Conservation (phyloP, 2,329 filamentous ascomycete genomes). For the Setomelanomma holmii region DNA sequence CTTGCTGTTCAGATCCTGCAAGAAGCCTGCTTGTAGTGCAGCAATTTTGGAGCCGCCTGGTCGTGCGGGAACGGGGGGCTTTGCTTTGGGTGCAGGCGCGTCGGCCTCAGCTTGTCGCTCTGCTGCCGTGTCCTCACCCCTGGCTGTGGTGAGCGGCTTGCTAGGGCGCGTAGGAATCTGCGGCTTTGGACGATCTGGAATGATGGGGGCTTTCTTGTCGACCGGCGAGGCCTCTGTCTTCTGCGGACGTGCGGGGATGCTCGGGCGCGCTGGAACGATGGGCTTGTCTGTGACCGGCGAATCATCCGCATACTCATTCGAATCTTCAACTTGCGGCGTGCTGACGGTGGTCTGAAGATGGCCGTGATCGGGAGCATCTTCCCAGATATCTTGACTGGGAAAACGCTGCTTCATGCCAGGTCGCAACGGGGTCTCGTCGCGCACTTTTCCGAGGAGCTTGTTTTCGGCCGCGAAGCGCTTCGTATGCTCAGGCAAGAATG, state of each 20-base stretch:
- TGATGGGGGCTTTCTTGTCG: constrained; percentile 59
- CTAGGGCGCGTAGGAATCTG: constrained; percentile 65
- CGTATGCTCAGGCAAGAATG: constrained; percentile 54
- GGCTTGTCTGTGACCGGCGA: constrained; percentile 40
- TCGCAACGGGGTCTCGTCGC: constrained; percentile 54
- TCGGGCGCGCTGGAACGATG: constrained; percentile 37
- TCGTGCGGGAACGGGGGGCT: constrained; percentile 81
- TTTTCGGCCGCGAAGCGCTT: constrained; percentile 64
- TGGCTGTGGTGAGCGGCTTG: constrained; percentile 54
- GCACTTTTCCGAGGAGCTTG: constrained; percentile 62
- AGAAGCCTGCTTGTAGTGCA: constrained; percentile 86
- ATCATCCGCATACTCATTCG: constrained; percentile 48
- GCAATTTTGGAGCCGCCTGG: constrained; percentile 87
- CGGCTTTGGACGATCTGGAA: constrained; percentile 69
- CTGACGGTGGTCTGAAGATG: constrained; percentile 77
- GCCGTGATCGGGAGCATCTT: constrained; percentile 86
- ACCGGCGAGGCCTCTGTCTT: constrained; percentile 54
- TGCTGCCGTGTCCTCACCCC: constrained; percentile 37
- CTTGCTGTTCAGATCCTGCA: constrained; percentile 91
- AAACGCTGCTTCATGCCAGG: constrained; percentile 73
- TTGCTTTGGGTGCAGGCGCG: constrained; percentile 67
- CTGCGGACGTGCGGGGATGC: constrained; percentile 44
- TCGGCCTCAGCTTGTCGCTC: constrained; percentile 37
- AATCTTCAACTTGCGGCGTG: constrained; percentile 59
- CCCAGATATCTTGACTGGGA: constrained; percentile 92